phyloP scores from a whole-genome alignment of 2,329 filamentous ascomycete genomes.

The Alternaria dauci region DNA sequence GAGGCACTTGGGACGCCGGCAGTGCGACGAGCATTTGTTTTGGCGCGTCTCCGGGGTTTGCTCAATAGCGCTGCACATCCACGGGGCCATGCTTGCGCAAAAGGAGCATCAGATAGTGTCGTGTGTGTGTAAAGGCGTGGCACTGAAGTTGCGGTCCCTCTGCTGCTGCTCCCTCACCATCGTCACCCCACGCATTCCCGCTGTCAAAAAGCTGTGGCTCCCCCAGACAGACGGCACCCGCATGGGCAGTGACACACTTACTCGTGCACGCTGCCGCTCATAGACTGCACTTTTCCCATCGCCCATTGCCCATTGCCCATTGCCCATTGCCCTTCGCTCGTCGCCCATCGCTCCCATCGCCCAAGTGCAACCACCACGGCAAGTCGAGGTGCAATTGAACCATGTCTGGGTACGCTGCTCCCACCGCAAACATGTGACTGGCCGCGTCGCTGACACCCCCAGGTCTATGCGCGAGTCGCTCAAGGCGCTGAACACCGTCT shows the following conservation, averaged over 20 bases:
- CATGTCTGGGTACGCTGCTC: slow-evolving; percentile 36
- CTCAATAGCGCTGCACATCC: slow-evolving; percentile 7
- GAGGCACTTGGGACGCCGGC: slow-evolving; percentile 3
- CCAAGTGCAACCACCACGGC: slow-evolving; percentile 6
- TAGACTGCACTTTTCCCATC: not conserved
- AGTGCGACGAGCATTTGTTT: slow-evolving; percentile 19
- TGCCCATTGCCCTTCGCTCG: too few relatives aligned
- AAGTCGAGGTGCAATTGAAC: slow-evolving; percentile 13
- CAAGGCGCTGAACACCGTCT: slow-evolving; percentile 56
- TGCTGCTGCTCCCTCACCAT: slow-evolving; percentile 7
- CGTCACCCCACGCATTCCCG: slow-evolving; percentile 30
- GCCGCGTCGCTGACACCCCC: slow-evolving; percentile 37
- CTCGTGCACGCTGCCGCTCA: not conserved
- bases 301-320: too few relatives aligned
- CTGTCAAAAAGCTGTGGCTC: slow-evolving; percentile 19
- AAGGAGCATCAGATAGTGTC: slow-evolving; percentile 19
- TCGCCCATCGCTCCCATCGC: slow-evolving; percentile 5
- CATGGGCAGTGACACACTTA: slow-evolving; percentile 24
- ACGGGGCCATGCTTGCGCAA: slow-evolving; percentile 20
- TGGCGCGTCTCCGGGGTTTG: slow-evolving; percentile 16
- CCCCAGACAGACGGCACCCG: slow-evolving; percentile 7
- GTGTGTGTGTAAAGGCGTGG: slow-evolving; percentile 3
- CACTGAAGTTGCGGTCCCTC: slow-evolving; percentile 10
- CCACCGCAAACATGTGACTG: not conserved
- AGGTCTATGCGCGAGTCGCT: slow-evolving; percentile 61